Evolutionary conservation across 2,329 filamentous ascomycete species (phyloP).

Genomic region (Penicillium sp.): DNA sequence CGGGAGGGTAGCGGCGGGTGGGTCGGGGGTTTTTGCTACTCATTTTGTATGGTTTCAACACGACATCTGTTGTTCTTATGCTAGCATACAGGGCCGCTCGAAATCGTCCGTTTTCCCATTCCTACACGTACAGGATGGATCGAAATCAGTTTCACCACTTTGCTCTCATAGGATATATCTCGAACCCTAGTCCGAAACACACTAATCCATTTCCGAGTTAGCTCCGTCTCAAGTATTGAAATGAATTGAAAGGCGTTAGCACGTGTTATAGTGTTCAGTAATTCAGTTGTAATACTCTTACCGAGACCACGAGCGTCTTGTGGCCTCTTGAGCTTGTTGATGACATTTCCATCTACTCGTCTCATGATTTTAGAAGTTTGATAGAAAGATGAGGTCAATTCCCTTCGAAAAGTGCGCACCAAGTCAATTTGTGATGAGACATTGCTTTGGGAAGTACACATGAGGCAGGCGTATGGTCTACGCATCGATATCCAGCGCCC

Average conservation of each 20-base stretch:
- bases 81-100: too few relatives aligned
- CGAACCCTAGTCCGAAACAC: not conserved
- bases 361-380: not conserved
- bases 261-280: not conserved
- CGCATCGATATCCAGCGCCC: not conserved
- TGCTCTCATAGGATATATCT: not conserved
- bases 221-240: not conserved
- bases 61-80: too few relatives aligned
- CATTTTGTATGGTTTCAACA: too few relatives aligned
- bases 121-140: not conserved
- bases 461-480: not conserved
- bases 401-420: not conserved
- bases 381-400: not conserved
- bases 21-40: too few relatives aligned
- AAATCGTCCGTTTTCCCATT: too few relatives aligned
- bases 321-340: not conserved
- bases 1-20: too few relatives aligned
- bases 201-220: not conserved
- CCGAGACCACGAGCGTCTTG: not conserved
- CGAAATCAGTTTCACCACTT: not conserved
- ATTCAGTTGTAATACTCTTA: not conserved
- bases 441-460: not conserved
- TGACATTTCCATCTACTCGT: not conserved
- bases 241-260: not conserved
- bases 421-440: not conserved